Conservation (phyloP, 306 rosid species). For the Betula pendula region DNA sequence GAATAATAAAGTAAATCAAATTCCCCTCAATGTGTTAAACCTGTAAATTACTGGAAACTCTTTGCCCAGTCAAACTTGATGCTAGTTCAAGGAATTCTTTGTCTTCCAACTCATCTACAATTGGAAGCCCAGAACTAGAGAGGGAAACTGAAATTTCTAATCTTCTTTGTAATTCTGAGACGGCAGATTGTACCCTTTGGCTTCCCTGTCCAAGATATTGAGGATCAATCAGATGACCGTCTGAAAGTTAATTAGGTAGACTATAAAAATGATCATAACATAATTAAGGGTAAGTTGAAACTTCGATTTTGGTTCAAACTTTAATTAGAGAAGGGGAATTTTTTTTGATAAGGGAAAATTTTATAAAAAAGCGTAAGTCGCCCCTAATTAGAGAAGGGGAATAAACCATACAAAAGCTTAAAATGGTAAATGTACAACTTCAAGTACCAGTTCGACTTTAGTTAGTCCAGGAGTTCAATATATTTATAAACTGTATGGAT, state of each 20-base stretch:
- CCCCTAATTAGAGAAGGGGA: too few relatives aligned
- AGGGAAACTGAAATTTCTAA: constrained; percentile 70
- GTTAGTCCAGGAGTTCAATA: background rate
- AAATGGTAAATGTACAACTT: background rate
- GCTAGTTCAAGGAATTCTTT: constrained; percentile 76
- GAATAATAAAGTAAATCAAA: constrained; percentile 14
- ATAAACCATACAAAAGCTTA: background rate
- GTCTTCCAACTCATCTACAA: constrained; percentile 69
- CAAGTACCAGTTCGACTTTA: background rate
- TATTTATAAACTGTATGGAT: background rate
- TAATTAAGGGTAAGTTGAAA: background rate
- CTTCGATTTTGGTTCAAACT: background rate
- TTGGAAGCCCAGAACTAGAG: constrained; percentile 50
- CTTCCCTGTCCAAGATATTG: constrained; percentile 46
- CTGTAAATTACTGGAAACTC: constrained; percentile 40
- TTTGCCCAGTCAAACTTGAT: constrained; percentile 48
- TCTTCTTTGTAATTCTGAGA: constrained; percentile 62
- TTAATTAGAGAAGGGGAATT: too few relatives aligned
- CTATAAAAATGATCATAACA: background rate
- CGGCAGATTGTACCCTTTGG: constrained; percentile 52
- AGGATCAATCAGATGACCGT: background rate
- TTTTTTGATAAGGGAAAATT: too few relatives aligned
- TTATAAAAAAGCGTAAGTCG: too few relatives aligned
- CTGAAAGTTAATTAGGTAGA: background rate
- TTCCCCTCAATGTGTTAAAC: constrained; percentile 35